Conservation (phyloP, 2,329 filamentous ascomycete genomes). For the Sphaceloma murrayae region DNA sequence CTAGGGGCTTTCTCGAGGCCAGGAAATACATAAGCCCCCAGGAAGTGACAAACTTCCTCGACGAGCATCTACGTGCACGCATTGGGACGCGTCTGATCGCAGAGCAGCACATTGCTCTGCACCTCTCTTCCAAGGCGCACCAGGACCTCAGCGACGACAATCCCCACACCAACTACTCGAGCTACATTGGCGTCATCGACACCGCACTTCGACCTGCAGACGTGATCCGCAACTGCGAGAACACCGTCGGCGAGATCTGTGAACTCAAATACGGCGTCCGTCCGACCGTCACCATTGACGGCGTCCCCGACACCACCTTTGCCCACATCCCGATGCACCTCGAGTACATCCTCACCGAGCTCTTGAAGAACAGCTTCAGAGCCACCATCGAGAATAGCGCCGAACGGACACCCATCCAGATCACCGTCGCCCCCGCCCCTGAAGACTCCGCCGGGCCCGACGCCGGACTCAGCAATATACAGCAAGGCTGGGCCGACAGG, state of each 20-base stretch:
- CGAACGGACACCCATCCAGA: conserved; percentile 71
- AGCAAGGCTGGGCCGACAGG: conserved; percentile 31
- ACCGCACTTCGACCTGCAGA: conserved; percentile 73
- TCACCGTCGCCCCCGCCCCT: conserved; percentile 73
- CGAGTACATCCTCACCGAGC: conserved; percentile 93
- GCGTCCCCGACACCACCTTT: conserved; percentile 78
- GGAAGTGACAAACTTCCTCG: conserved; percentile 84
- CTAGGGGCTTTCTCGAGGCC: conserved; percentile 86
- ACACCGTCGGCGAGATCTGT: conserved; percentile 90
- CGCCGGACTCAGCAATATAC: conserved; percentile 26
- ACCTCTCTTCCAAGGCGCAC: conserved; percentile 64
- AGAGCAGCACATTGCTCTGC: conserved; percentile 91
- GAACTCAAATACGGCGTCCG: conserved; percentile 90
- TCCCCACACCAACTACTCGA: conserved; percentile 32
- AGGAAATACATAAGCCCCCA: conserved; percentile 73
- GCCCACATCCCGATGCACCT: conserved; percentile 92
- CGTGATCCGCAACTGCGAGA: conserved; percentile 74
- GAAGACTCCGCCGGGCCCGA: conserved; percentile 32
- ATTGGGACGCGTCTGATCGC: conserved; percentile 92
- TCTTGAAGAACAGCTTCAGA: conserved; percentile 93
- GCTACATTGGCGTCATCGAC: conserved; percentile 92
- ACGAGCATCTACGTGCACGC: conserved; percentile 83
- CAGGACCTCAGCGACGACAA: conserved; percentile 46
- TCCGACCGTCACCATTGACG: conserved; percentile 70
- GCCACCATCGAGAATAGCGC: conserved; percentile 80